Conservation (phyloP, 2,329 filamentous ascomycete species). For the Fusarium foetens region DNA sequence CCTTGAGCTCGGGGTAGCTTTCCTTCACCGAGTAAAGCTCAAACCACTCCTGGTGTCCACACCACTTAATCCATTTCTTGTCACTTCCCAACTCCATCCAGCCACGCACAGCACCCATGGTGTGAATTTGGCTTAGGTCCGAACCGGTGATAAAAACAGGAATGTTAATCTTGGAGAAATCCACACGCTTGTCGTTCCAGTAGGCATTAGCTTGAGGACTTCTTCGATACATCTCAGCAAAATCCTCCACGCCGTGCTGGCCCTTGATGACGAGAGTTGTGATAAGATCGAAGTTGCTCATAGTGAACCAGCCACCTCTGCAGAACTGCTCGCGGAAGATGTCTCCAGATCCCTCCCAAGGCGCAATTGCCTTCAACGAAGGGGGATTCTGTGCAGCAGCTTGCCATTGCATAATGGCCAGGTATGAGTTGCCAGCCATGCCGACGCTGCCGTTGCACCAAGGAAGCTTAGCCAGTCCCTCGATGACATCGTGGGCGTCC, state of each 20-base stretch:
- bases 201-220: neutral
- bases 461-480: conserved; percentile 43
- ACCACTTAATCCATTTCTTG: conserved; percentile 39
- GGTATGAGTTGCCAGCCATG: conserved; percentile 47
- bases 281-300: conserved; percentile 19
- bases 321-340: conserved; percentile 24
- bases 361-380: conserved; percentile 27
- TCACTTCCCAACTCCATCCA: conserved; percentile 35
- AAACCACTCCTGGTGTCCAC: conserved; percentile 36
- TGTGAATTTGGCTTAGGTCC: conserved; percentile 39
- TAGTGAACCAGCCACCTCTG: conserved; percentile 4
- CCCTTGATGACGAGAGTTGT: conserved; percentile 17
- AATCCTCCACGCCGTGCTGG: conserved; percentile 1
- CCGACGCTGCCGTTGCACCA: conserved; percentile 49
- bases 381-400: conserved; percentile 29
- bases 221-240: conserved; percentile 16
- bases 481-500: conserved; percentile 39
- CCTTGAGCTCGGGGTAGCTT: conserved; percentile 15
- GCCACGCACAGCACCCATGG: conserved; percentile 36
- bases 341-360: conserved; percentile 25
- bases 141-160: conserved; percentile 34
- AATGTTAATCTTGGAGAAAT: conserved; percentile 30
- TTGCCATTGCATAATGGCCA: conserved; percentile 42
- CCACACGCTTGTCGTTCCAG: conserved; percentile 22
- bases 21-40: conserved; percentile 21